Percentiles rank a stretch among this genome's conserved stretches.
These are phyloP conservation scores for Fraxinus xanthoxyloides DNA, from an alignment of 305 asterid species.

Conservation along the genomic window DNA sequence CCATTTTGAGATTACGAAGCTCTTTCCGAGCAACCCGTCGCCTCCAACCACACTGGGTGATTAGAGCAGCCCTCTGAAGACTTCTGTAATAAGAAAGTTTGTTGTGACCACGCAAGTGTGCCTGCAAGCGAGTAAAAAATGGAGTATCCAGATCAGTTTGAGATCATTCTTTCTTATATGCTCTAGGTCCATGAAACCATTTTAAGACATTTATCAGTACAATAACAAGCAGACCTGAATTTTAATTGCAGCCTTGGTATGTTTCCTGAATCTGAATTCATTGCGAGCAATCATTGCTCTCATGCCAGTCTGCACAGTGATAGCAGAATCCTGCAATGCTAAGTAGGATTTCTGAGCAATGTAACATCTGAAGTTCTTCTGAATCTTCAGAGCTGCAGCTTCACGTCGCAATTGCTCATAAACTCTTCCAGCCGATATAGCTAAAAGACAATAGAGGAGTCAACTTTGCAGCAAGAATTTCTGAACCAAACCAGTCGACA, in stretches of 20 bases:
- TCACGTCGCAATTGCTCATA: conserved; percentile 84
- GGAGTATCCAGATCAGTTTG: conserved; percentile 17
- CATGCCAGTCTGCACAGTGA: conserved; percentile 87
- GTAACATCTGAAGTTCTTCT: conserved; percentile 81
- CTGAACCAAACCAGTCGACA: conserved; percentile 20
- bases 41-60: conserved; percentile 98
- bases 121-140: conserved; percentile 53
- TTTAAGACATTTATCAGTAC: conserved; percentile 12
- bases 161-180: not conserved
- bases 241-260: conserved; percentile 82
- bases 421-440: conserved; percentile 78
- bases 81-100: conserved; percentile 67
- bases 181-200: conserved; percentile 24
- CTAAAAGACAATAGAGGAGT: conserved; percentile 34
- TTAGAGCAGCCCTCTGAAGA: conserved; percentile 76
- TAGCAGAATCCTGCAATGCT: conserved; percentile 58
- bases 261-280: conserved; percentile 84
- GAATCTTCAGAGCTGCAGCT: conserved; percentile 88
- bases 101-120: conserved; percentile 63
- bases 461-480: conserved; percentile 13
- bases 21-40: conserved; percentile 82
- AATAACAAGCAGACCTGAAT: conserved; percentile 64
- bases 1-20: conserved; percentile 93
- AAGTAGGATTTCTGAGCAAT: conserved; percentile 62
- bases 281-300: conserved; percentile 84